Conservation (phyloP, 176 grass and related monocot genomes). For the Puya raimondii region DNA sequence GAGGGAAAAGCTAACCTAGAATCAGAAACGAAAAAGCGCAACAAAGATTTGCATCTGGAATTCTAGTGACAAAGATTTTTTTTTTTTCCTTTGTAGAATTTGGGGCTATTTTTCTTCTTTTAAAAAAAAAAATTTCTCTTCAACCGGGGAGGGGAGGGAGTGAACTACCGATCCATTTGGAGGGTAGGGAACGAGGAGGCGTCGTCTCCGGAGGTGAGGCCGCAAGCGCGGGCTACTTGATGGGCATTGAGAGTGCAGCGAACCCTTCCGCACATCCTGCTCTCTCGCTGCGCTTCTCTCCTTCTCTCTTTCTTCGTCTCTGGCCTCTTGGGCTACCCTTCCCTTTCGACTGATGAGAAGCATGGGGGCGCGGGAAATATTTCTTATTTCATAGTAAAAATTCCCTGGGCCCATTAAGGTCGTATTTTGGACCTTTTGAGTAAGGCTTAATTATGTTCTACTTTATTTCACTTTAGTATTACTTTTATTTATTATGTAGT, state of each 20-base stretch:
- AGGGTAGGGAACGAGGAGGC: slow-evolving; percentile 6
- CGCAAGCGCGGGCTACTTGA: slow-evolving; percentile 51
- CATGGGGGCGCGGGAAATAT: slow-evolving; percentile 20
- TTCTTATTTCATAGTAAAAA: not conserved
- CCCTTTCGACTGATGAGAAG: not conserved
- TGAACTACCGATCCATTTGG: slow-evolving; percentile 32
- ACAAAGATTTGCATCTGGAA: slow-evolving; percentile 12
- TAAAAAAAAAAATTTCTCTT: too few species aligned
- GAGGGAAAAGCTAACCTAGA: slow-evolving; percentile 4
- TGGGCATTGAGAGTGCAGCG: slow-evolving; percentile 55
- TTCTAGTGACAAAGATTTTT: not conserved
- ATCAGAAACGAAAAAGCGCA: not conserved
- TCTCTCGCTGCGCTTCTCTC: not conserved
- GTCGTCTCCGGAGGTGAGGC: slow-evolving; percentile 22
- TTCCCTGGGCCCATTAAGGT: too few species aligned
- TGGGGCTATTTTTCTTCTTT: not conserved
- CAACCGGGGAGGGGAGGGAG: not conserved
- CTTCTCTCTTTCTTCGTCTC: not conserved
- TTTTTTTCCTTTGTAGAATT: not conserved
- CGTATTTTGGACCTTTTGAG: too few species aligned
- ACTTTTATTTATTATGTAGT: too few species aligned
- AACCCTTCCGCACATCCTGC: slow-evolving; percentile 71
- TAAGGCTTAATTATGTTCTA: too few species aligned
- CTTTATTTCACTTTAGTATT: too few species aligned
- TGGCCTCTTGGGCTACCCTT: not conserved